These are phyloP conservation scores for Thermoascus crustaceus DNA, from an alignment of 2,329 filamentous ascomycete genomes.

Conservation along the genomic window DNA sequence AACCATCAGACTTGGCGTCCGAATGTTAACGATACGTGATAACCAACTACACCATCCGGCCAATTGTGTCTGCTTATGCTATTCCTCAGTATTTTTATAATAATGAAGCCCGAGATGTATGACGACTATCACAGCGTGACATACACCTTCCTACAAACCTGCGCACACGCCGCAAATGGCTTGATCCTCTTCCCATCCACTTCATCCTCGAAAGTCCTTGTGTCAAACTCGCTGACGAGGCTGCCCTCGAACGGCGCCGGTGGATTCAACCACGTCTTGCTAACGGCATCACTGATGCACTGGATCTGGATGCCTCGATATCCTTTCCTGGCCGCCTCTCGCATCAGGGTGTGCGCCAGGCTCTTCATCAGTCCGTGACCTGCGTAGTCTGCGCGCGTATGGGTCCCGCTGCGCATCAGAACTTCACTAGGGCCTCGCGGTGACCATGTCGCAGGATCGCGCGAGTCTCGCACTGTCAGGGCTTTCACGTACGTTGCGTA, in stretches of 20 bases:
- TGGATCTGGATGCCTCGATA: constrained; percentile 30
- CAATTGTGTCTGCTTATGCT: too few relatives aligned
- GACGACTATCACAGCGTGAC: too few relatives aligned
- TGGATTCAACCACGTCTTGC: constrained; percentile 10
- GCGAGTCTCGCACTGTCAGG: too few relatives aligned
- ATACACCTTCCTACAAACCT: too few relatives aligned
- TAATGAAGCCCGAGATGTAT: too few relatives aligned
- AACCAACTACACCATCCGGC: constrained; percentile 14
- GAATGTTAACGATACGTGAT: constrained; percentile 16
- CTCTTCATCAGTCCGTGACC: constrained; percentile 25
- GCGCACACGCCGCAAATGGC: too few relatives aligned
- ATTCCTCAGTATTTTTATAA: too few relatives aligned
- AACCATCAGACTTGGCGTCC: too few relatives aligned
- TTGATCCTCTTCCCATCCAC: not conserved
- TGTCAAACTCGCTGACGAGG: not conserved
- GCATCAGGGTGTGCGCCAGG: constrained; percentile 29
- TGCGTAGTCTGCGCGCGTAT: constrained; percentile 29
- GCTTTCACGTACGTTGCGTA: too few relatives aligned
- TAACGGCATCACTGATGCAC: constrained; percentile 14
- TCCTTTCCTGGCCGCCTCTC: constrained; percentile 23
- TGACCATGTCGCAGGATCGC: constrained; percentile 19
- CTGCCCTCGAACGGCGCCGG: constrained; percentile 5
- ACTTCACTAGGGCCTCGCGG: constrained; percentile 21
- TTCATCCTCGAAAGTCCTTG: not conserved
- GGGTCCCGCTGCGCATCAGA: constrained; percentile 29